Base-by-base conservation (phyloP, 2,329 filamentous ascomycete species). In the Ophiostoma tasmaniense region DNA sequence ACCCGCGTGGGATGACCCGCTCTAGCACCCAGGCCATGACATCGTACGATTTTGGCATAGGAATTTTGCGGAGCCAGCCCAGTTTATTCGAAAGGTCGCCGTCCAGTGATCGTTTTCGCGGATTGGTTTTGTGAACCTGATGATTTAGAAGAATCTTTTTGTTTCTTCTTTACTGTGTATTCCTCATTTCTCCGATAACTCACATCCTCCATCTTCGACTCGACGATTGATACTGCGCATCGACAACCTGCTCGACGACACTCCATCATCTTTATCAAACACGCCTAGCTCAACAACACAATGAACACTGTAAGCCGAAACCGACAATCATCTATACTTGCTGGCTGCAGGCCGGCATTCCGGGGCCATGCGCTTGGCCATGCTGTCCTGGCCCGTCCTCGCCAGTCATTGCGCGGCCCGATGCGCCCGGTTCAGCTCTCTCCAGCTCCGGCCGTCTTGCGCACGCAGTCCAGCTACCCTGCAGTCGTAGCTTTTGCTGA, bases 231-330 rank as follows among this genome's bases (percentile, higher is more conserved):
- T 30, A 25, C n/a, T 28, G 33, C 61, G 61, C n/a, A 64, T 25
- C 30, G 33, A 39, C 61, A 37, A 10, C 20, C 30, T 37, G 37
- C 20, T 37, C 61, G n/a, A 64, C 55, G 55, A 61, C 55, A 25
- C 2, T 14, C 55, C 10, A 33, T 33, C 30, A 33, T 6, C 59
- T n/a, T 39, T 3, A 28, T 22, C 61, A 25, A 64, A 14, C 33
- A 22, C 55, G 20, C 25, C 55, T 30, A 28, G 33, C 61, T 37
- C 33, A 13, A 61, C 33, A 22, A 39, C 3, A 69, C 35, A 37
- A 73, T 73, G 72, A 72, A 72, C 66, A 72, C 70, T 35, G 70
- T 72, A 67, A 70, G 67, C 67, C 42, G 5, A 20, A 33, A 5
- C 33, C 20, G 33, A 11, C 20, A 20, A 50, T 14, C n/a, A 10